A percentile compares a stretch with the other conserved stretches of the same genome.
These are phyloP conservation scores for Solanum lycopersicoides DNA, from an alignment of 257 asterid species.

Conservation along the genomic window DNA sequence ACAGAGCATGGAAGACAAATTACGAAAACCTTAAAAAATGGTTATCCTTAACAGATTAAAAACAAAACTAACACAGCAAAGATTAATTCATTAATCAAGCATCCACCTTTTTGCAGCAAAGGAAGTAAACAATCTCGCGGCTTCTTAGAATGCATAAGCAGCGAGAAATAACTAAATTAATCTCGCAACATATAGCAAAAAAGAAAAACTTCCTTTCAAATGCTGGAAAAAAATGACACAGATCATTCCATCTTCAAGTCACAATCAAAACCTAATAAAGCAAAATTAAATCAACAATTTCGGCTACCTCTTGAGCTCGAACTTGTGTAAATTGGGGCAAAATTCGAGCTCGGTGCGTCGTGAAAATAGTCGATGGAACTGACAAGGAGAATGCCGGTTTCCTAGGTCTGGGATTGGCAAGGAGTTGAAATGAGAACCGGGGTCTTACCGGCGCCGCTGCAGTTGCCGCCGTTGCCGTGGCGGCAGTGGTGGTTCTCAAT, in stretches of 20 bases:
- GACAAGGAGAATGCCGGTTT: slow-evolving; percentile 21
- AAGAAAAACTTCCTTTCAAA: neutral
- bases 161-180: neutral
- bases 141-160: neutral
- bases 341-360: slow-evolving; percentile 3
- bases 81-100: neutral
- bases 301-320: slow-evolving; percentile 61
- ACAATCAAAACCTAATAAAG: neutral
- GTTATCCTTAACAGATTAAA: neutral
- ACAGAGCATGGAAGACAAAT: neutral
- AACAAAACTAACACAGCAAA: neutral
- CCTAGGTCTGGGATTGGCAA: slow-evolving; percentile 6
- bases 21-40: neutral
- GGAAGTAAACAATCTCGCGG: neutral
- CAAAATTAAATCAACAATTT: neutral
- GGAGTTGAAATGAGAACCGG: slow-evolving; percentile 8
- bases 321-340: slow-evolving; percentile 11
- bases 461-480: neutral
- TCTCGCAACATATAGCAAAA: neutral
- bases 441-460: neutral
- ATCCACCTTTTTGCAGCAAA: neutral
- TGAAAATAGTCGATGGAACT: slow-evolving; percentile 12
- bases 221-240: neutral
- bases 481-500: slow-evolving; percentile 1
- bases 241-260: neutral